Evolutionary conservation across 2,329 filamentous ascomycete genomes (phyloP).

Genomic region (Teratosphaeria nubilosa): DNA sequence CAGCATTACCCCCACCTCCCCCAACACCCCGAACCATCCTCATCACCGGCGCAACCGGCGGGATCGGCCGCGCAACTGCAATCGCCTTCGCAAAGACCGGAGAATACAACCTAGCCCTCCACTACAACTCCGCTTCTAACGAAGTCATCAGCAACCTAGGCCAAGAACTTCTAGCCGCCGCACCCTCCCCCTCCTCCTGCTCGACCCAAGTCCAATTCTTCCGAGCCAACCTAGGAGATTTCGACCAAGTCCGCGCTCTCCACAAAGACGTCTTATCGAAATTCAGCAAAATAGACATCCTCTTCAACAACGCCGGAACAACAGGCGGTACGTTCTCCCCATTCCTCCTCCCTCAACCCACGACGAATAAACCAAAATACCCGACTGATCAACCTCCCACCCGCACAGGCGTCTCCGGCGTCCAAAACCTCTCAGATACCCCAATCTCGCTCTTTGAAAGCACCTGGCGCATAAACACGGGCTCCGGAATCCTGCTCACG

Average conservation of each 20-base stretch:
- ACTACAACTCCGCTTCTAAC: constrained; percentile 30
- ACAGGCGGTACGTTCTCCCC: constrained; percentile 9
- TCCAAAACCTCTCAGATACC: constrained; percentile 24
- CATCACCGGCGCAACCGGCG: constrained; percentile 35
- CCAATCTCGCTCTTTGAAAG: constrained; percentile 27
- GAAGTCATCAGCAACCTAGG: not conserved
- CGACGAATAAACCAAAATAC: too few relatives aligned
- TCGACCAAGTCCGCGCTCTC: constrained; percentile 21
- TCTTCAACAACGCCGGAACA: constrained; percentile 33
- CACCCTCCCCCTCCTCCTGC: constrained; percentile 11
- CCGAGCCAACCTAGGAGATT: constrained; percentile 16
- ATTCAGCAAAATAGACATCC: constrained; percentile 28
- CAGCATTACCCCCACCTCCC: too few relatives aligned
- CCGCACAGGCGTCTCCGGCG: constrained; percentile 6
- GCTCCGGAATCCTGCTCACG: constrained; percentile 27
- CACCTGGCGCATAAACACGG: constrained; percentile 30
- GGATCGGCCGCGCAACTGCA: constrained; percentile 35
- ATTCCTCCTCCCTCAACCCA: not conserved
- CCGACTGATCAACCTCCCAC: not conserved
- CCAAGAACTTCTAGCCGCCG: constrained; percentile 5
- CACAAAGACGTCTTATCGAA: constrained; percentile 25
- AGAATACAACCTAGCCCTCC: constrained; percentile 32
- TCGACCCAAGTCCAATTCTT: constrained; percentile 24
- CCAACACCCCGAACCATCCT: constrained; percentile 19
- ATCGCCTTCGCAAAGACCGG: constrained; percentile 31